These are phyloP conservation scores for Leccinum sublutescens DNA, from an alignment of 768 basidiomycete species.

Conservation along the genomic window DNA sequence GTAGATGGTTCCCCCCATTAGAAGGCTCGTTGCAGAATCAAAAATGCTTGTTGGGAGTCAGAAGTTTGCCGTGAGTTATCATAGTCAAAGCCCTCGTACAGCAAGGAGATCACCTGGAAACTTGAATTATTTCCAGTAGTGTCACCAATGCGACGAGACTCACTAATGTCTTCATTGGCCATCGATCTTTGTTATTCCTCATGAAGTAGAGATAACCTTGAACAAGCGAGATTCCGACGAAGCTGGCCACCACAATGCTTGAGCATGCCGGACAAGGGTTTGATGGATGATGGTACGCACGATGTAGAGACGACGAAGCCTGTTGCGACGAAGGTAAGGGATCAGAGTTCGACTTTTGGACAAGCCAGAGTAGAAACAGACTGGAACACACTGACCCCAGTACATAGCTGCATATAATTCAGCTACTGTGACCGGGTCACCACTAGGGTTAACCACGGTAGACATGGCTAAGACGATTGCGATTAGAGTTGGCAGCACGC, in stretches of 20 bases:
- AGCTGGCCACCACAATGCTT: slow-evolving; percentile 2
- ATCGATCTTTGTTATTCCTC: slow-evolving; percentile 12
- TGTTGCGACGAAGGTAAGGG: not conserved
- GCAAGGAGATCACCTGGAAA: slow-evolving; percentile 13
- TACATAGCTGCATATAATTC: slow-evolving; percentile 18
- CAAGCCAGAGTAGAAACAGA: not conserved
- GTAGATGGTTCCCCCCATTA: slow-evolving; percentile 19
- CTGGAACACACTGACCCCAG: slow-evolving; percentile 12
- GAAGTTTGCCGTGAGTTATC: not conserved
- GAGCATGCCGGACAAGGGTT: not conserved
- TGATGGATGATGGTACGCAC: slow-evolving; percentile 4
- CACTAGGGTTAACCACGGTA: slow-evolving; percentile 3
- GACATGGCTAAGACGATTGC: slow-evolving; percentile 2
- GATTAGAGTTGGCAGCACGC: not conserved
- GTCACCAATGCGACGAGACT: not conserved
- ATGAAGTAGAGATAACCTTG: slow-evolving; percentile 22
- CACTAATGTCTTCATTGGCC: slow-evolving; percentile 16
- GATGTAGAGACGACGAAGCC: slow-evolving; percentile 17
- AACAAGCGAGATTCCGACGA: slow-evolving; percentile 22
- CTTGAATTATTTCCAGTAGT: not conserved
- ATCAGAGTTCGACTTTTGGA: not conserved
- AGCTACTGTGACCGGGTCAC: slow-evolving; percentile 1
- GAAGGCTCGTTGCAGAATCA: slow-evolving; percentile 17
- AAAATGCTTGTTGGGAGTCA: slow-evolving; percentile 12
- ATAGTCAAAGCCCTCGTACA: slow-evolving; percentile 5